Percentiles rank a stretch among this genome's conserved stretches.
Evolutionary conservation across 2,329 filamentous ascomycete species (phyloP).

Genomic region (Aspergillus sp.): DNA sequence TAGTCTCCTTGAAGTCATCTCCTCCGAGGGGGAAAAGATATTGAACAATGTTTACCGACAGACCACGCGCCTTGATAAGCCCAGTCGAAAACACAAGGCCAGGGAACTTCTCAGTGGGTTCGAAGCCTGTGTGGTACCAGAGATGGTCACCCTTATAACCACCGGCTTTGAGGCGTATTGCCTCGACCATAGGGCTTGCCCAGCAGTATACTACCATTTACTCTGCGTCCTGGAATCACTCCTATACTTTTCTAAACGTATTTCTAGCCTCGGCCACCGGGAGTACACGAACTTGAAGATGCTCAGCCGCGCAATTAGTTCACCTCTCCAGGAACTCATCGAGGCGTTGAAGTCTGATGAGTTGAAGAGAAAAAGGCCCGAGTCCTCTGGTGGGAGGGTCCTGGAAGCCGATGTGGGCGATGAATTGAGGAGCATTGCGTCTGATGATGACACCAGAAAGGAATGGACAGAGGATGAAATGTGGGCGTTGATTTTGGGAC

Average conservation of each 20-base stretch:
- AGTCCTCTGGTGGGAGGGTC: neutral
- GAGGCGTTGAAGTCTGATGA: conserved; percentile 3
- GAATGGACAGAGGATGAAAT: conserved; percentile 20
- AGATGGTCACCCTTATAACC: conserved; percentile 11
- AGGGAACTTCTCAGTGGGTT: conserved; percentile 13
- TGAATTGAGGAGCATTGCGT: neutral
- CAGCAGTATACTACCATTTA: conserved; percentile 11
- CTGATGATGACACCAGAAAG: neutral
- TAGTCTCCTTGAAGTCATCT: conserved; percentile 8
- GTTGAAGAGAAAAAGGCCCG: neutral
- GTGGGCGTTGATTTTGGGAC: conserved; percentile 17
- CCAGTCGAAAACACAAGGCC: conserved; percentile 1
- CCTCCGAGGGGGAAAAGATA: conserved; percentile 4
- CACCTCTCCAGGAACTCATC: conserved; percentile 8
- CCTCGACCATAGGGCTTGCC: conserved; percentile 5
- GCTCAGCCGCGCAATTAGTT: conserved; percentile 4
- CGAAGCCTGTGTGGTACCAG: conserved; percentile 12
- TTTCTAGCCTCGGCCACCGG: conserved; percentile 3
- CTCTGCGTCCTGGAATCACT: conserved; percentile 12
- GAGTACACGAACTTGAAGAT: conserved; percentile 4
- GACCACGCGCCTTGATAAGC: neutral
- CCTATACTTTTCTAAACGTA: conserved; percentile 9
- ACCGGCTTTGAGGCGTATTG: conserved; percentile 17
- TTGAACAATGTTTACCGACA: conserved; percentile 10
- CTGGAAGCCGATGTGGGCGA: too few relatives aligned